Conservation (phyloP, 1,139 yeast genomes). For the Blastobotrys aristatus region DNA sequence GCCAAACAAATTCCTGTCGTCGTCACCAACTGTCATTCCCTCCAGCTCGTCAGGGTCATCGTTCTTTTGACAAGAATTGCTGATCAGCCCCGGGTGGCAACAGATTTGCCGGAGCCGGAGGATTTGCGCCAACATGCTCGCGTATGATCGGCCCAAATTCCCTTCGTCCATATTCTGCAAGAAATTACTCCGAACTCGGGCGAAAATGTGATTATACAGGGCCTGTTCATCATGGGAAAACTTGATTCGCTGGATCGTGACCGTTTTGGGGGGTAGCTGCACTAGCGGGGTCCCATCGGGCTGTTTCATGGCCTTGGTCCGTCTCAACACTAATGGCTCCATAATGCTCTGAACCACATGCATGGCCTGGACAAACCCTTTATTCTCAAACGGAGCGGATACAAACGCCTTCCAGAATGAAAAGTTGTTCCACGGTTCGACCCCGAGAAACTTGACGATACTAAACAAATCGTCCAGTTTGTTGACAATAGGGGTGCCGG, state of each 20-base stretch:
- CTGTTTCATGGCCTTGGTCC: slow-evolving; percentile 83
- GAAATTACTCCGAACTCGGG: slow-evolving; percentile 64
- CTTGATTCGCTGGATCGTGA: slow-evolving; percentile 59
- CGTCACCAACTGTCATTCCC: slow-evolving; percentile 10
- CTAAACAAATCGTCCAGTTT: slow-evolving; percentile 82
- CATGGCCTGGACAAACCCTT: slow-evolving; percentile 63
- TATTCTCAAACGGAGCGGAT: slow-evolving; percentile 75
- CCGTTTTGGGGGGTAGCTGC: slow-evolving; percentile 69
- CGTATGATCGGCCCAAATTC: slow-evolving; percentile 64
- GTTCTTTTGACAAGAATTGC: slow-evolving; percentile 19
- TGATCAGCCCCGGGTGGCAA: slow-evolving; percentile 70
- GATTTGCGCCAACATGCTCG: slow-evolving; percentile 78
- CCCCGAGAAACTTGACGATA: slow-evolving; percentile 62
- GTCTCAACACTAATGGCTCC: slow-evolving; percentile 75
- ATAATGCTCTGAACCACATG: slow-evolving; percentile 79
- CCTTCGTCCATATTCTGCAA: slow-evolving; percentile 60
- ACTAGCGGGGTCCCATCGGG: slow-evolving; percentile 71
- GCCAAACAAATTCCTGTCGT: slow-evolving; percentile 13
- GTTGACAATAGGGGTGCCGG: slow-evolving; percentile 94
- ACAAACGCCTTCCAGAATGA: slow-evolving; percentile 87
- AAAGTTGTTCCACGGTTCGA: slow-evolving; percentile 88
- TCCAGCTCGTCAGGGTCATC: slow-evolving; percentile 5
- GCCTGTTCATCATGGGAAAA: slow-evolving; percentile 63
- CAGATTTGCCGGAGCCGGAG: slow-evolving; percentile 82
- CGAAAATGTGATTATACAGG: slow-evolving; percentile 66